phyloP scores from a whole-genome alignment of 2,329 filamentous ascomycete genomes.

The Pseudogymnoascus sp. region DNA sequence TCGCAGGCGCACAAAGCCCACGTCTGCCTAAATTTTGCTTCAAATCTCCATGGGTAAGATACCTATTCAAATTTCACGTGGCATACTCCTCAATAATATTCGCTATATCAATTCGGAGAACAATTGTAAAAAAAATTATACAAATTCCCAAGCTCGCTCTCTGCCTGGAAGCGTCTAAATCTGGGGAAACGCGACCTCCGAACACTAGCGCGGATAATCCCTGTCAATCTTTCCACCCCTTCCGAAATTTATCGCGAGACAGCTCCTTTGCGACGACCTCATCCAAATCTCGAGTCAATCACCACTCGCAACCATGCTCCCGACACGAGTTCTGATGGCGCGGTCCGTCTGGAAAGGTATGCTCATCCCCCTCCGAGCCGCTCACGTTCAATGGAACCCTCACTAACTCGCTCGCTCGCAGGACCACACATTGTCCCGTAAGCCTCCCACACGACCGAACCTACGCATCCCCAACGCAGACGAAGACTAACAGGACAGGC shows the following conservation, averaged over 20 bases:
- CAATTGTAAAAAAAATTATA: not conserved
- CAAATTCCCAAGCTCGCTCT: not conserved
- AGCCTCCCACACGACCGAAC: slow-evolving; percentile 24
- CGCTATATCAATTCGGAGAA: not conserved
- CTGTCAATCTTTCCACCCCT: slow-evolving; percentile 7
- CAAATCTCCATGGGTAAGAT: not conserved
- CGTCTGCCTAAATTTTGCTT: slow-evolving; percentile 5
- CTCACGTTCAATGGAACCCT: slow-evolving; percentile 7
- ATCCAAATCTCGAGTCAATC: slow-evolving; percentile 11
- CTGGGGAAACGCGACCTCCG: slow-evolving; percentile 14
- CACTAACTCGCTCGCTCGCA: slow-evolving; percentile 30
- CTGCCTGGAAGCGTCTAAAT: slow-evolving; percentile 1
- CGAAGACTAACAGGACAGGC: slow-evolving; percentile 36
- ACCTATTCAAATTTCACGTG: not conserved
- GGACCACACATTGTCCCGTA: slow-evolving; percentile 67
- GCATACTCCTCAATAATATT: not conserved
- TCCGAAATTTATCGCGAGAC: slow-evolving; percentile 2
- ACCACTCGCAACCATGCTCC: slow-evolving; percentile 41
- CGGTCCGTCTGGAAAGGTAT: slow-evolving; percentile 71
- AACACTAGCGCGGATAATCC: slow-evolving; percentile 7
- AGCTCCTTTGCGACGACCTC: not conserved
- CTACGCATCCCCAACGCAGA: slow-evolving; percentile 23
- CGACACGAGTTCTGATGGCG: slow-evolving; percentile 48
- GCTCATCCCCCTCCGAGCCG: slow-evolving; percentile 9
- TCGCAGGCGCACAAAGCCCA: not conserved